Base-by-base conservation (phyloP, 1,284 basidiomycete species). In the Cryptococcus floricola region DNA sequence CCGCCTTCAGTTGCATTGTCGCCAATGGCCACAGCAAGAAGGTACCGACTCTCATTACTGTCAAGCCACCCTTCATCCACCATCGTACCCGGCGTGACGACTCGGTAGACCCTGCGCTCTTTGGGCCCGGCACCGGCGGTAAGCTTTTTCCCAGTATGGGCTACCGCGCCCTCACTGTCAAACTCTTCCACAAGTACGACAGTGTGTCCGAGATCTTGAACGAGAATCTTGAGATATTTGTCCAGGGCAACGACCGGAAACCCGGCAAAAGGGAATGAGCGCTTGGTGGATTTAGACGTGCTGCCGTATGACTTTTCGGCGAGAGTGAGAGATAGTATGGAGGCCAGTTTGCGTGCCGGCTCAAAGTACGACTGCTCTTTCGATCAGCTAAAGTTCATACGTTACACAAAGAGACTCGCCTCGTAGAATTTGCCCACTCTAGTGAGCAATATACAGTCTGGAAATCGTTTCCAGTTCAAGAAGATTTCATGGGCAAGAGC, bases 391-490 rank as follows among this genome's bases (percentile, higher is more conserved):
- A 34, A 41, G 23, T 19, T 39, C 14, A 12, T 3, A 23, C 23
- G 16, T 38, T n/a, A 18, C 18, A 42, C 5, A 16, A 54, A 48
- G 46, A 25, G 56, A 53, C 77, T 54, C 70, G 91, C 93, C 82
- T 97, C 93, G 73, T 94, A 97, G 75, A 97, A 97, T 66, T 91
- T 87, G 18, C 93, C 93, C 13, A 96, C 91, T 54, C 91, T 84
- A 4, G 92, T 96, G 6, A 97, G 81, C 18, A 96, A 80, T 37
- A 95, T 82, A 68, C 91, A 94, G 69, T 93, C 88, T 13, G 93
- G 88, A 71, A 91, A 96, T 51, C 80, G 83, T 39, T 80, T 77
- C 39, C 88, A 80, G 70, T 94, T 91, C 18, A 83, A 76, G 59
- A 85, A 80, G 23, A 96, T 86, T 62, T 85, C 84, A 50, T 74